Conservation (phyloP, 352 stramenopile genomes). For the Phytophthora lateralis region DNA sequence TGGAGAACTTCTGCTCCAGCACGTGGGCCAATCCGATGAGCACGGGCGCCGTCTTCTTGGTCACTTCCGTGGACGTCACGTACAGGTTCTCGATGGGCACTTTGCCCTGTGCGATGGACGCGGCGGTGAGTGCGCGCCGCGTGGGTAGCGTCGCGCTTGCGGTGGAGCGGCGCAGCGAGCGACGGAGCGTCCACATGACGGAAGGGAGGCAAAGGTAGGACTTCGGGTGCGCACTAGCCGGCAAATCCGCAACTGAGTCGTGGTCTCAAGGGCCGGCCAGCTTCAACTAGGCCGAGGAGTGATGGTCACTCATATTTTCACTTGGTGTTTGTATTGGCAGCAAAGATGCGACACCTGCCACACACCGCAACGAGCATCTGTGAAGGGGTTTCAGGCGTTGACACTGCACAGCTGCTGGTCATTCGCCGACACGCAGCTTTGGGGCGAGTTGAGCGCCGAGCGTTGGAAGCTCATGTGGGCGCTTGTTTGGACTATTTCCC, state of each 20-base stretch:
- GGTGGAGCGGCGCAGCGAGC: conserved; percentile 31
- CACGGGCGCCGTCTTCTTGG: conserved; percentile 69
- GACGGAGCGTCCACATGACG: conserved; percentile 30
- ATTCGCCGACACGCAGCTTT: conserved; percentile 19
- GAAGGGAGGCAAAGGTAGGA: background rate
- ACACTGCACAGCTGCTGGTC: conserved; percentile 12
- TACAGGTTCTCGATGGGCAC: conserved; percentile 68
- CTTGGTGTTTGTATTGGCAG: conserved; percentile 16
- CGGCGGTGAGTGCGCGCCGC: conserved; percentile 39
- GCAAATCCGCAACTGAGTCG: conserved; percentile 30
- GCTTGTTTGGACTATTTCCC: conserved; percentile 11
- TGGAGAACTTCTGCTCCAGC: conserved; percentile 74
- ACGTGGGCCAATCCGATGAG: conserved; percentile 70
- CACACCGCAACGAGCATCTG: background rate
- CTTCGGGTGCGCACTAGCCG: conserved; percentile 17
- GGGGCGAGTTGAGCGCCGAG: background rate
- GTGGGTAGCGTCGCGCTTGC: conserved; percentile 13
- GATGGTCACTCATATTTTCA: conserved; percentile 22
- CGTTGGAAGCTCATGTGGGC: background rate
- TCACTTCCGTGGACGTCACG: conserved; percentile 71
- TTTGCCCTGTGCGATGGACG: conserved; percentile 40
- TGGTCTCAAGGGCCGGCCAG: background rate
- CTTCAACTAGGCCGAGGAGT: conserved; percentile 25
- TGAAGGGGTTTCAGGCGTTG: conserved; percentile 19
- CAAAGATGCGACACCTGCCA: conserved; percentile 15